phyloP scores from a whole-genome alignment of 257 asterid species.

The Solanum pinnatisectum region DNA sequence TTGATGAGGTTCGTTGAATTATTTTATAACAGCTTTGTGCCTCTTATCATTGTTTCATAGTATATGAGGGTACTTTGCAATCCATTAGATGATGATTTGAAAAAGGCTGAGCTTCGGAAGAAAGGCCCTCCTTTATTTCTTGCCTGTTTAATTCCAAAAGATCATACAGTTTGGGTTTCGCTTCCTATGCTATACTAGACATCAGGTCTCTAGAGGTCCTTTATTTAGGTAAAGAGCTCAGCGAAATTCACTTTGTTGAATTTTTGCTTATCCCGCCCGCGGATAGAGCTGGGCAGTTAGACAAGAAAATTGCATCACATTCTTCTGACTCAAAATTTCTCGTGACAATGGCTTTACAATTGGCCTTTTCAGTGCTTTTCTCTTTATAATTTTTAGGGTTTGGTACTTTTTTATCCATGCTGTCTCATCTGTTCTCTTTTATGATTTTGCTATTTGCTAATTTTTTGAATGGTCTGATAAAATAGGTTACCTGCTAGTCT shows the following conservation, averaged over 20 bases:
- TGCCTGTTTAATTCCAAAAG: not conserved
- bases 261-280: not conserved
- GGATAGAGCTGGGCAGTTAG: not conserved
- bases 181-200: not conserved
- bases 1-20: slow-evolving; percentile 58
- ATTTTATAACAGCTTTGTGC: not conserved
- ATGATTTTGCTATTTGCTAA: not conserved
- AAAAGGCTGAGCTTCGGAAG: not conserved
- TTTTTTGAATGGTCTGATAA: not conserved
- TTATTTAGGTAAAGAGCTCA: not conserved
- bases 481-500: not conserved
- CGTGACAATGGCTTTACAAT: not conserved
- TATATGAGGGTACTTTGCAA: not conserved
- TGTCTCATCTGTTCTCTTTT: not conserved
- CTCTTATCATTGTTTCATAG: not conserved
- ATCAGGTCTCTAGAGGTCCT: not conserved
- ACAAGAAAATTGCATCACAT: not conserved
- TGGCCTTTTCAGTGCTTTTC: not conserved
- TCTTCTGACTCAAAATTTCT: not conserved
- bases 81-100: not conserved
- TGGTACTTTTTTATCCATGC: not conserved
- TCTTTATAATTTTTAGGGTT: not conserved
- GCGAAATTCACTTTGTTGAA: not conserved
- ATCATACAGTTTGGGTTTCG: not conserved
- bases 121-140: not conserved